Percentiles rank a stretch among this genome's conserved stretches.
phyloP scores from a whole-genome alignment of 768 basidiomycete species.

The Phlegmacium glaucopus region DNA sequence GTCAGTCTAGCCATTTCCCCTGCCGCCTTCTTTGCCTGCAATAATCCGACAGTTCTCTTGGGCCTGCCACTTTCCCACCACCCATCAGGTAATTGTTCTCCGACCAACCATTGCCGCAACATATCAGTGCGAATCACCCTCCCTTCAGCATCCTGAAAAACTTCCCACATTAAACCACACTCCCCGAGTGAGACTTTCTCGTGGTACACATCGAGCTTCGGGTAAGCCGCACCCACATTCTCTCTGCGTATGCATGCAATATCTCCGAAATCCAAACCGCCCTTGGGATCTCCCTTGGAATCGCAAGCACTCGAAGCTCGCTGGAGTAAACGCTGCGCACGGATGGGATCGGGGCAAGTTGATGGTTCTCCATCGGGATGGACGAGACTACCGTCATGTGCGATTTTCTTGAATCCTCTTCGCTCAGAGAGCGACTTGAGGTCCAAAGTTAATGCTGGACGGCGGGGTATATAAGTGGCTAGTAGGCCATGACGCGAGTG shows the following conservation, averaged over 20 bases:
- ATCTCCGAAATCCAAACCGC: not conserved
- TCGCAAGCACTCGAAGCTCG: slow-evolving; percentile 15
- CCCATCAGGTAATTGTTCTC: not conserved
- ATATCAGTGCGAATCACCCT: not conserved
- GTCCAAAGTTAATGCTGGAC: slow-evolving; percentile 25
- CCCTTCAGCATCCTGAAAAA: not conserved
- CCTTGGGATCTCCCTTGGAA: slow-evolving; percentile 3
- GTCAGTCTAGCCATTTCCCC: too few species aligned
- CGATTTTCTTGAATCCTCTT: too few species aligned
- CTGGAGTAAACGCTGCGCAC: slow-evolving; percentile 27
- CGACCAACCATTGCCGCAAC: not conserved
- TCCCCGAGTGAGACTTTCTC: not conserved
- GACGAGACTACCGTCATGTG: slow-evolving; percentile 66
- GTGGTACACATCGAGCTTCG: not conserved
- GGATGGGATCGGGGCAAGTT: slow-evolving; percentile 41
- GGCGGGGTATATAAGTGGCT: too few species aligned
- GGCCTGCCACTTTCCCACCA: not conserved
- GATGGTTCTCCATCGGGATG: slow-evolving; percentile 36
- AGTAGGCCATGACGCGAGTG: not conserved
- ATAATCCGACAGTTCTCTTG: not conserved
- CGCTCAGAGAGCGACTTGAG: slow-evolving; percentile 40
- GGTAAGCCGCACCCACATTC: not conserved
- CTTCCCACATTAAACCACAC: not conserved
- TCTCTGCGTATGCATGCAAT: not conserved
- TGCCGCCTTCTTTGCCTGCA: not conserved